These are phyloP conservation scores for Lasiodiplodia hormozganensis DNA, from an alignment of 2,329 filamentous ascomycete species.

Conservation along the genomic window DNA sequence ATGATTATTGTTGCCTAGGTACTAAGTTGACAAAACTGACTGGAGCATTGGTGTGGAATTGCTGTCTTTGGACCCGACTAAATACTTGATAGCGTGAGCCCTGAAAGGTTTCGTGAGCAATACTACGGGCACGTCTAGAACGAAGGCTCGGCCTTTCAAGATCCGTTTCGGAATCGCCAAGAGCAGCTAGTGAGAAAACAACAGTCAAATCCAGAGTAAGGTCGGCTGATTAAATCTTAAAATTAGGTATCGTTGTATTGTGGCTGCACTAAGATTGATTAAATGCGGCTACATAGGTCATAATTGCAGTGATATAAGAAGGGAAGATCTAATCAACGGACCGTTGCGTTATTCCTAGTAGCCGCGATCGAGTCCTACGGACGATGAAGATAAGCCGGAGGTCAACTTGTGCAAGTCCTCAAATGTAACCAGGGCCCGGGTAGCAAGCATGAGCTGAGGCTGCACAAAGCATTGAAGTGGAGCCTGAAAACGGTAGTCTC, in stretches of 20 bases:
- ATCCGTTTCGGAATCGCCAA: neutral
- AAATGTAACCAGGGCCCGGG: neutral
- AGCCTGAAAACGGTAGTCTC: neutral
- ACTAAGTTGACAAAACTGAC: neutral
- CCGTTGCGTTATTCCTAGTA: neutral
- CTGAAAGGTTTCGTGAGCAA: neutral
- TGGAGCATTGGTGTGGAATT: neutral
- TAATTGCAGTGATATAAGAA: neutral
- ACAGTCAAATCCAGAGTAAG: neutral
- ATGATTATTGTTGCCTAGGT: neutral
- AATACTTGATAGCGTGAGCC: neutral
- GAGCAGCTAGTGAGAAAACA: neutral
- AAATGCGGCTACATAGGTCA: neutral
- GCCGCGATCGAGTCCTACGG: neutral
- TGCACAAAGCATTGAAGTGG: neutral
- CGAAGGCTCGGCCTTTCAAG: neutral
- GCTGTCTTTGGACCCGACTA: neutral
- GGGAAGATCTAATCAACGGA: neutral
- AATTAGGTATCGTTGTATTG: neutral
- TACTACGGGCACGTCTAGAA: neutral
- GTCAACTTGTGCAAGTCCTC: neutral
- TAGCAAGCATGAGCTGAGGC: neutral
- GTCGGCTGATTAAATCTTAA: neutral
- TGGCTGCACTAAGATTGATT: neutral
- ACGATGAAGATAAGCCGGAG: neutral